Evolutionary conservation across 768 basidiomycete species (phyloP), one percentile per base, ranked within the genome.

Genomic region (Serendipita vermifera): DNA sequence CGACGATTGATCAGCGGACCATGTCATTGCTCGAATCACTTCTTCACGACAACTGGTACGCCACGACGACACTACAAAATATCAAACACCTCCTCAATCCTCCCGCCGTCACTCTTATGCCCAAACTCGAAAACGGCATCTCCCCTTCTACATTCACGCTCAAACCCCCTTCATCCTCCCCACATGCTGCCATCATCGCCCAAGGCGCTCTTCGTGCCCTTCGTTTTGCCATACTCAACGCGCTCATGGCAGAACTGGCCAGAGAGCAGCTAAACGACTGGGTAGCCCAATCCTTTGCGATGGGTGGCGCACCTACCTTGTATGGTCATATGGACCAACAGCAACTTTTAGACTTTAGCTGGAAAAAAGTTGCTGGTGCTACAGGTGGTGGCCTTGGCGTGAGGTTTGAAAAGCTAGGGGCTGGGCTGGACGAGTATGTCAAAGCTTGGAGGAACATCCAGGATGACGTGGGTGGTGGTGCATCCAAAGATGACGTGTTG

Each of bases 301-400:
- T 56, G 55, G 36, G 24, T 4, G 55, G 55, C 36, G 55, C 40
- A 6, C 39, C 55, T 5, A 43, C 32, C 24, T 11, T 7, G 11
- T 14, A 40, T n/a, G 40, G 24, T 17, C 39, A 56, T 33, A 22
- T 14, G n/a, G 15, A n/a, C n/a, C n/a, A n/a, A n/a, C n/a, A n/a
- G n/a, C n/a, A n/a, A 33, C 48, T 56, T 7, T 41, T 41, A 7
- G 55, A 35, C 13, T 15, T 29, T 22, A 33, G 41, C 5, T 56
- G 55, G 55, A 14, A 56, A 13, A 33, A 11, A 7, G 51, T 22
- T 20, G 27, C 20, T 11, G 22, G 27, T 26, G 36, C 32, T 33
- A 14, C 40, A n/a, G 54, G 33, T 26, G 54, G 33, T 27, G 36
- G 24, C 11, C 33, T 22, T 24, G 31, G 39, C 27, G n/a, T 27